Percentiles rank a stretch among this genome's conserved stretches.
These are phyloP conservation scores for Penicillium dipodomyicola DNA, from an alignment of 495 filamentous ascomycete genomes.

Conservation along the genomic window DNA sequence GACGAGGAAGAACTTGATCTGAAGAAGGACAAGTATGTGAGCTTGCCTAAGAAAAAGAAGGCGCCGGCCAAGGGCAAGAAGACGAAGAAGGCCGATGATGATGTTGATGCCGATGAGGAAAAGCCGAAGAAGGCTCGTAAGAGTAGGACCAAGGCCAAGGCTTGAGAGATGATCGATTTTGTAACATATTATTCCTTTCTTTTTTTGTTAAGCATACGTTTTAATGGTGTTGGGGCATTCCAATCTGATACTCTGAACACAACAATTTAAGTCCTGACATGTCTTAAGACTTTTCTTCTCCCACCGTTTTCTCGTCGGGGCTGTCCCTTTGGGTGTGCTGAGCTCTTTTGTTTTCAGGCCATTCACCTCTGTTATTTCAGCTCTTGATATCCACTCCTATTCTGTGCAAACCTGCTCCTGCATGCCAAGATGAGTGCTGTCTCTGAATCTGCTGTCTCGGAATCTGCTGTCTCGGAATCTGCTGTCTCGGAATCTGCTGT, in stretches of 20 bases:
- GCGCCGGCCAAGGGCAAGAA: constrained; percentile 54
- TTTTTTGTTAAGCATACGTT: background rate
- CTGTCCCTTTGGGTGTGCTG: too few relatives aligned
- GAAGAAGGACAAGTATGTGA: constrained; percentile 95
- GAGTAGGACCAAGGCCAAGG: constrained; percentile 48
- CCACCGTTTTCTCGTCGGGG: background rate
- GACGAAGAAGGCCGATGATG: constrained; percentile 47
- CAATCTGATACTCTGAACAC: background rate
- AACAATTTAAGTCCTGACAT: background rate
- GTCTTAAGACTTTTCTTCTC: background rate
- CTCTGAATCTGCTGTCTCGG: too few relatives aligned
- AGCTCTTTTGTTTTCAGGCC: too few relatives aligned
- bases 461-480: too few relatives aligned
- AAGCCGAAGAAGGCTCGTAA: constrained; percentile 54
- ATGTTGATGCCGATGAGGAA: constrained; percentile 43
- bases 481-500: too few relatives aligned
- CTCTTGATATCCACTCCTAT: too few relatives aligned
- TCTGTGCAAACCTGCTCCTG: too few relatives aligned
- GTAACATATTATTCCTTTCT: constrained; percentile 15
- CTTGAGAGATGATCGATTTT: constrained; percentile 12
- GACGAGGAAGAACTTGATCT: constrained; percentile 73
- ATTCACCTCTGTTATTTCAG: too few relatives aligned
- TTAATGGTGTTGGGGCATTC: background rate
- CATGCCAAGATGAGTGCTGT: too few relatives aligned
- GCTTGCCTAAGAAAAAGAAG: constrained; percentile 78